These are phyloP conservation scores for Penicillium sp. DNA, from an alignment of 2,329 filamentous ascomycete species.

Conservation along the genomic window DNA sequence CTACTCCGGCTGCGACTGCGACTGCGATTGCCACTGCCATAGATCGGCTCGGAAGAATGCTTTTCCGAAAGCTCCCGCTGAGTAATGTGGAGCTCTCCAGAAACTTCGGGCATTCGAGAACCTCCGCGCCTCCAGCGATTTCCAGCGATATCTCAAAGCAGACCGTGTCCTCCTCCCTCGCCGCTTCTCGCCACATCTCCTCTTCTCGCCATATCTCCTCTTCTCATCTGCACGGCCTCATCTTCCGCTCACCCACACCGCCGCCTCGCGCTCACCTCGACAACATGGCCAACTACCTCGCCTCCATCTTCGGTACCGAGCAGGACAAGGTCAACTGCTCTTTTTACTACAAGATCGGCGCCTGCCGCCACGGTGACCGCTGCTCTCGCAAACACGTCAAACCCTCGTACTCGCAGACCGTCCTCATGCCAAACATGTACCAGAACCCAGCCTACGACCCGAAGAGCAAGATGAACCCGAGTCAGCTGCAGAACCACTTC, in stretches of 20 bases:
- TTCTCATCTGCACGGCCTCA: too few relatives aligned
- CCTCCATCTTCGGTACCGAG: constrained; percentile 99
- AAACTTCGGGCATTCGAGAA: constrained; percentile 36
- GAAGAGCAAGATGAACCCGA: constrained; percentile 94
- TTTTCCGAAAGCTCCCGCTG: constrained; percentile 25
- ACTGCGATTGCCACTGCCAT: too few relatives aligned
- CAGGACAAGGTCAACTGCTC: constrained; percentile 99
- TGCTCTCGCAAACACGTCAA: constrained; percentile 99
- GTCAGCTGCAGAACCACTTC: constrained; percentile 98
- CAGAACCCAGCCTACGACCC: constrained; percentile 98
- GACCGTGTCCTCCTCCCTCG: constrained; percentile 4
- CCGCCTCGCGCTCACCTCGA: not conserved
- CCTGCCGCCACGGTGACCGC: constrained; percentile 96
- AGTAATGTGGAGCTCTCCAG: constrained; percentile 41
- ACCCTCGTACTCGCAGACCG: constrained; percentile 95
- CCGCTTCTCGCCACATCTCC: not conserved
- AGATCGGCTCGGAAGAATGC: constrained; percentile 13
- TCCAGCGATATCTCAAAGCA: constrained; percentile 27
- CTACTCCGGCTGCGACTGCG: not conserved
- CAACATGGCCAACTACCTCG: constrained; percentile 94
- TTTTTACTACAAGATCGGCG: constrained; percentile 99
- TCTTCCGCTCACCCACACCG: too few relatives aligned
- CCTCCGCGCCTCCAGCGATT: not conserved
- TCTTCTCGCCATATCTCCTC: constrained; percentile 1
- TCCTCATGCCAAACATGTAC: constrained; percentile 97